phyloP scores from a whole-genome alignment of 441 rosid species.

The Mallotus repandus region DNA sequence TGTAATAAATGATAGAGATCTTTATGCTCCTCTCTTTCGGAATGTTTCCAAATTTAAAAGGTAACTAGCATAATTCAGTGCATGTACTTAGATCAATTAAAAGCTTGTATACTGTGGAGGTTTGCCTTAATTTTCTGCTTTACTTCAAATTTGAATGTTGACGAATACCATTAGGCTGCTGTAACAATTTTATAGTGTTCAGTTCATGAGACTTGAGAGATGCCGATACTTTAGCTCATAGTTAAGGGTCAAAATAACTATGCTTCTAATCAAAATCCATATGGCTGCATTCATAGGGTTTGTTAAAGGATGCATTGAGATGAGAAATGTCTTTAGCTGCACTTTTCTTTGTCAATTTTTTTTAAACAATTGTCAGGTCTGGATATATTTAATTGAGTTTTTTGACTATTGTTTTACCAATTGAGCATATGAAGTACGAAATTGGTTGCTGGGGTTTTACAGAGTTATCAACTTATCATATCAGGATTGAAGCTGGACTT shows the following conservation, averaged over 20 bases:
- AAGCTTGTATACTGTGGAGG: neutral
- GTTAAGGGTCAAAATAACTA: neutral
- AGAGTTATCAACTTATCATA: neutral
- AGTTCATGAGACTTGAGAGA: neutral
- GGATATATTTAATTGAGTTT: neutral
- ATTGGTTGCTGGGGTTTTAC: neutral
- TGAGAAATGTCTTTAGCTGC: neutral
- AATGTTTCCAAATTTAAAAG: conserved; percentile 87
- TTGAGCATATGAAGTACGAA: neutral
- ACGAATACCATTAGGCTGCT: neutral
- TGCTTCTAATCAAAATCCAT: neutral
- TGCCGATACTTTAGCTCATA: neutral
- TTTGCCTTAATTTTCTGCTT: conserved; percentile 3
- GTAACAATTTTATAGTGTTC: conserved; percentile 2
- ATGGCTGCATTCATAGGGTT: neutral
- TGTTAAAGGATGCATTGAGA: no score
- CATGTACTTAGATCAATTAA: neutral
- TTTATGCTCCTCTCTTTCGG: conserved; percentile 74
- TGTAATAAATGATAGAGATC: conserved; percentile 47
- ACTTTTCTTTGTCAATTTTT: neutral
- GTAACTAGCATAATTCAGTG: conserved; percentile 26
- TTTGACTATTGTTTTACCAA: neutral
- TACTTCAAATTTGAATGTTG: neutral
- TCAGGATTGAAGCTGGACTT: neutral
- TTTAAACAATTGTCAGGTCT: neutral